Conservation (phyloP, 108 stramenopile genomes). For the Stephanodiscus triporus region DNA sequence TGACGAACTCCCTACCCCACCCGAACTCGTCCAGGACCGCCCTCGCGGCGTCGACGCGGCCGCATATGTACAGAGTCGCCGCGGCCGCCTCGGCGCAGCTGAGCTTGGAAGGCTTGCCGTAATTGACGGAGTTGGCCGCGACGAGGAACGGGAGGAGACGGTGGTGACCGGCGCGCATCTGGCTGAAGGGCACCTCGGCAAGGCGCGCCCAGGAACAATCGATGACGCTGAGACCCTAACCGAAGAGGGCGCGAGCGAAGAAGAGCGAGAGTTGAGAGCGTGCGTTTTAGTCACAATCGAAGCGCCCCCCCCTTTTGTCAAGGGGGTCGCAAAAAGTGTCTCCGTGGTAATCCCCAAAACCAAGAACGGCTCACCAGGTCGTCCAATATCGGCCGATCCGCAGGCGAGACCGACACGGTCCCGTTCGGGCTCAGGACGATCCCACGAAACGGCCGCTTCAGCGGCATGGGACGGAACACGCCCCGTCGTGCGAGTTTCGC, state of each 20-base stretch:
- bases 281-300: no score
- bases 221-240: slow-evolving; percentile 89
- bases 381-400: slow-evolving; percentile 76
- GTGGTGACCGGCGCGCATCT: slow-evolving; percentile 92
- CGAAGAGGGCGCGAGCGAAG: no score
- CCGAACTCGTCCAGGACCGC: slow-evolving; percentile 91
- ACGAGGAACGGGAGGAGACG: slow-evolving; percentile 97
- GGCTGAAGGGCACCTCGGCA: slow-evolving; percentile 91
- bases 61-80: slow-evolving; percentile 93
- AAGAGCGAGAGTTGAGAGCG: no score
- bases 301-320: no score
- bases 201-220: slow-evolving; percentile 98
- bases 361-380: slow-evolving; percentile 27
- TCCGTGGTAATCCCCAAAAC: no score
- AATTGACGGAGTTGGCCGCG: slow-evolving; percentile 99
- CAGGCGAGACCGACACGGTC: slow-evolving; percentile 86
- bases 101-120: slow-evolving; percentile 92
- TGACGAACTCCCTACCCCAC: slow-evolving; percentile 95
- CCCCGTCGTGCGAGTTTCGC: slow-evolving; percentile 86
- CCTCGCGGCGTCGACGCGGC: slow-evolving; percentile 81
- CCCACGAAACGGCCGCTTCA: slow-evolving; percentile 90
- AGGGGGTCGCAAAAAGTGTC: no score
- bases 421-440: slow-evolving; percentile 94
- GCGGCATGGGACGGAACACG: slow-evolving; percentile 73
- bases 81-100: slow-evolving; percentile 91